phyloP scores from a whole-genome alignment of 345 rosid species.

The Physaria fendleri region DNA sequence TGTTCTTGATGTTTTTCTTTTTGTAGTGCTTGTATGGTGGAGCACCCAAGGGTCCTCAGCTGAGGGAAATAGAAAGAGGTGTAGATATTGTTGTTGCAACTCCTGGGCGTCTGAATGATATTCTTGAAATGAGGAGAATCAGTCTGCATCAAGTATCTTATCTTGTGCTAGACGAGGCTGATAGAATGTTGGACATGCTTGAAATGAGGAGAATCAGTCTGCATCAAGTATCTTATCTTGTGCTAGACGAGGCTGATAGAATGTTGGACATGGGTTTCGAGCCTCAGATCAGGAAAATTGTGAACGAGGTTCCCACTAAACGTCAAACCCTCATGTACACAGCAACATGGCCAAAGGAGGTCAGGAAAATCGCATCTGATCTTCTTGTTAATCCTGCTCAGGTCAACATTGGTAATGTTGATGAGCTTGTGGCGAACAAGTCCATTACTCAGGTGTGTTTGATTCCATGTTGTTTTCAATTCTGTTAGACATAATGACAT shows the following conservation, averaged over 20 bases:
- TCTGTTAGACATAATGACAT: background rate
- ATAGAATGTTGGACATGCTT: constrained; percentile 98
- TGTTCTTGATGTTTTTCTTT: background rate
- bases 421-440: constrained; percentile 98
- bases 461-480: background rate
- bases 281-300: constrained; percentile 95
- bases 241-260: constrained; percentile 96
- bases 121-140: constrained; percentile 89
- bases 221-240: constrained; percentile 82
- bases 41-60: constrained; percentile 96
- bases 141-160: constrained; percentile 81
- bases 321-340: constrained; percentile 98
- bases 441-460: constrained; percentile 84
- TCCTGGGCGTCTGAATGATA: constrained; percentile 93
- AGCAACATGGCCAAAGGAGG: constrained; percentile 97
- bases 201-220: constrained; percentile 94
- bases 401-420: constrained; percentile 93
- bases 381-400: constrained; percentile 86
- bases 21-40: constrained; percentile 93
- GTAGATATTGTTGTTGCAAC: constrained; percentile 92
- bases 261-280: constrained; percentile 99
- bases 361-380: constrained; percentile 92
- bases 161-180: constrained; percentile 97
- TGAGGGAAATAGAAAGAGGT: constrained; percentile 87
- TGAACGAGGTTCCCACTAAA: constrained; percentile 77